Conservation (phyloP, 495 filamentous ascomycete species). For the Penicillium atrosanguineum region DNA sequence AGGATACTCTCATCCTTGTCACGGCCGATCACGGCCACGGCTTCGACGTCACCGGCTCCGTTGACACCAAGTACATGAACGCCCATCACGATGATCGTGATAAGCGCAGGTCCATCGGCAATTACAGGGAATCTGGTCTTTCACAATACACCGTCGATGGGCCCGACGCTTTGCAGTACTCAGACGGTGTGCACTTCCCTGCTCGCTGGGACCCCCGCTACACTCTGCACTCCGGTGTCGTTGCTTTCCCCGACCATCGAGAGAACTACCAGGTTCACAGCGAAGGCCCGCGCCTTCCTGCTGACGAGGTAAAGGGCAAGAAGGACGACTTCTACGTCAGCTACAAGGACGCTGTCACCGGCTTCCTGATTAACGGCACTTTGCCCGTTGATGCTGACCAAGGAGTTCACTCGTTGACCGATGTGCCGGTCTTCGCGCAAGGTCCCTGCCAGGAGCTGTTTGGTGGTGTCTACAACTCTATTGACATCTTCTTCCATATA, state of each 20-base stretch:
- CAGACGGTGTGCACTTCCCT: constrained; percentile 66
- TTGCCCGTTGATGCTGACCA: constrained; percentile 52
- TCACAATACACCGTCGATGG: constrained; percentile 62
- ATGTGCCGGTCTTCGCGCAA: constrained; percentile 70
- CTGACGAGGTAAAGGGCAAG: constrained; percentile 29
- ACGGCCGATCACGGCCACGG: constrained; percentile 78
- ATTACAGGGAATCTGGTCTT: constrained; percentile 62
- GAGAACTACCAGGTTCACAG: constrained; percentile 65
- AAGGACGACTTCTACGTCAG: constrained; percentile 56
- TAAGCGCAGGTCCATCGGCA: constrained; percentile 66
- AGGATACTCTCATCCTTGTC: constrained; percentile 67
- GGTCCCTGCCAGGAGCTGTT: constrained; percentile 72
- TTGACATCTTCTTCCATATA: constrained; percentile 72
- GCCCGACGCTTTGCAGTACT: constrained; percentile 47
- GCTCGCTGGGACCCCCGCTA: constrained; percentile 75
- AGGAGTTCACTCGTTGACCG: constrained; percentile 72
- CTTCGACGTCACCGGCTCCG: constrained; percentile 61
- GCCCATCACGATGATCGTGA: constrained; percentile 56
- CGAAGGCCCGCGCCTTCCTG: constrained; percentile 55
- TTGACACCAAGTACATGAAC: constrained; percentile 57
- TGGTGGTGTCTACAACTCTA: constrained; percentile 63
- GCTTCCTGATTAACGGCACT: constrained; percentile 68
- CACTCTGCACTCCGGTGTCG: constrained; percentile 62
- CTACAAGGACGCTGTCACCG: constrained; percentile 58
- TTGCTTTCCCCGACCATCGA: constrained; percentile 63